phyloP scores from a whole-genome alignment of 225 moss, liverwort and hornwort genomes.

The Lunularia cruciata region DNA sequence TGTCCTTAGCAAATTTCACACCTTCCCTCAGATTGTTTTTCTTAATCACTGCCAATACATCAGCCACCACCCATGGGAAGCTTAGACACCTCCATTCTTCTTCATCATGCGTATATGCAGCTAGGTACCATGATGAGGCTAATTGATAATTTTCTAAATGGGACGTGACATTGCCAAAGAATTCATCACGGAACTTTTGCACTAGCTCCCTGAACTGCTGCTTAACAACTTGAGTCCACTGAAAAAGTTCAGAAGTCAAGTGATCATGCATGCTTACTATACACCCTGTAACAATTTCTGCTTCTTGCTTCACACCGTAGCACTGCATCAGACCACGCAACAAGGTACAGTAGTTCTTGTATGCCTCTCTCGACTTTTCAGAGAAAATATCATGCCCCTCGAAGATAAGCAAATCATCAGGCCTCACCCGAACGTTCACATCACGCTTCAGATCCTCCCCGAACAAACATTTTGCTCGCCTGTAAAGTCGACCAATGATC shows the following conservation, averaged over 20 bases:
- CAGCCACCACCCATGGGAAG: constrained; percentile 41
- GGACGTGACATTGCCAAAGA: constrained; percentile 12
- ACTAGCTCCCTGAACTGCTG: constrained; percentile 54
- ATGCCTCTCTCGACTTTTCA: constrained; percentile 41
- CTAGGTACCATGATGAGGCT: constrained; percentile 42
- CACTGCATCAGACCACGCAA: constrained; percentile 67
- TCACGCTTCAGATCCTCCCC: constrained; percentile 27
- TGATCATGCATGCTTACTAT: constrained; percentile 54
- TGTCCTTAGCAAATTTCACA: neutral
- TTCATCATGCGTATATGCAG: constrained; percentile 32
- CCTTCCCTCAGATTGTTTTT: neutral
- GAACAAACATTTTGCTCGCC: constrained; percentile 53
- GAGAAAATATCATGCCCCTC: constrained; percentile 44
- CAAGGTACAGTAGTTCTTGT: constrained; percentile 46
- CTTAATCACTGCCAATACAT: constrained; percentile 21
- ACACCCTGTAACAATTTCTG: constrained; percentile 66
- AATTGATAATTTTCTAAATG: constrained; percentile 4
- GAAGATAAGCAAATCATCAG: constrained; percentile 36
- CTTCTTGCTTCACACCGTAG: constrained; percentile 75
- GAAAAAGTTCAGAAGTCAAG: constrained; percentile 43
- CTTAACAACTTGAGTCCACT: constrained; percentile 20
- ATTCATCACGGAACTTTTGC: constrained; percentile 26
- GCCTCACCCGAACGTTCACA: constrained; percentile 35
- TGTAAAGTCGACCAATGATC: constrained; percentile 61
- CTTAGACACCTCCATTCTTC: constrained; percentile 29